Evolutionary conservation across 2,329 filamentous ascomycete species (phyloP).

Genomic region (Sporothrix mexicana): DNA sequence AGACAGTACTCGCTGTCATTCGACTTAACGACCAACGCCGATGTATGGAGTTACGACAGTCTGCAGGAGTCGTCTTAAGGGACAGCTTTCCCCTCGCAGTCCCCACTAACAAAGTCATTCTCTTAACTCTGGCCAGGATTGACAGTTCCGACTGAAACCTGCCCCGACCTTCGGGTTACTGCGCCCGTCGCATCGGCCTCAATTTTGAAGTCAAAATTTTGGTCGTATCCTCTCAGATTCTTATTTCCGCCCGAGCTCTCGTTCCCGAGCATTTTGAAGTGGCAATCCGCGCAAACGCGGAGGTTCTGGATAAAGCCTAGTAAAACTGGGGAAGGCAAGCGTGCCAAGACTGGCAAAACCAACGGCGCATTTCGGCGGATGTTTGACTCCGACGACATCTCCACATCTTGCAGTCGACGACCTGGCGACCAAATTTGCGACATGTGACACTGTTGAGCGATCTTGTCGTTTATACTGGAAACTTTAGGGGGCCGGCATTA

Average conservation of each 20-base stretch:
- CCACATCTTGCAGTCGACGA: background rate
- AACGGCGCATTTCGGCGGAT: no score
- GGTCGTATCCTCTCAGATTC: no score
- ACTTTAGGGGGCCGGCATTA: no score
- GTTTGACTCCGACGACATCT: background rate
- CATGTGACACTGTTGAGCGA: no score
- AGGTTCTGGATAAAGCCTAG: background rate
- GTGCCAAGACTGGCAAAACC: background rate
- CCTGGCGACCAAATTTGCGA: no score
- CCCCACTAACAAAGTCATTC: background rate
- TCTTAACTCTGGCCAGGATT: background rate
- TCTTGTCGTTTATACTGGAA: no score
- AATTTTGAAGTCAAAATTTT: no score
- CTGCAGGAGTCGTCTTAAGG: background rate
- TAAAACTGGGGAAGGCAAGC: background rate
- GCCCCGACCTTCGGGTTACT: constrained; percentile 9
- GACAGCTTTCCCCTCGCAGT: background rate
- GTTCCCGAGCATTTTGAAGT: background rate
- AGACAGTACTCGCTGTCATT: background rate
- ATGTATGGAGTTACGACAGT: background rate
- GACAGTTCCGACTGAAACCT: constrained; percentile 16
- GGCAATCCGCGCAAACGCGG: background rate
- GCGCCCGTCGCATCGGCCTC: background rate
- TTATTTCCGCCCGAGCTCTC: background rate
- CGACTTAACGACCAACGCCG: background rate